Evolutionary conservation across 768 basidiomycete genomes (phyloP), one percentile per base, ranked within the genome.

Genomic region (Mycena albidolilacea): DNA sequence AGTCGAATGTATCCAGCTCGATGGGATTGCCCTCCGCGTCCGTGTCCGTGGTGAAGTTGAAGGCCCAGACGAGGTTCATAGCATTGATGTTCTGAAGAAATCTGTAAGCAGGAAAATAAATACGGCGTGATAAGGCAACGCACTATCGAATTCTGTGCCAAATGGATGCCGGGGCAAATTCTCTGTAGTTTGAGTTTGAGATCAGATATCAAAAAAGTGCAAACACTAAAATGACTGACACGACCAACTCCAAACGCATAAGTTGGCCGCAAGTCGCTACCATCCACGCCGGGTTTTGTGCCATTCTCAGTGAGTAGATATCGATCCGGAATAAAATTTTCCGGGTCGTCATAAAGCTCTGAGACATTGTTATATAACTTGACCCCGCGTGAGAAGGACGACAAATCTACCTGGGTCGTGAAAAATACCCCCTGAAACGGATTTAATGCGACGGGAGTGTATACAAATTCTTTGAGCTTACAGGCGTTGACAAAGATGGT

Each of bases 41-140:
- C 19, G 61, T 61, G 0, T 52, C 70, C 0, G 74, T 9, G 3
- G 43, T 73, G 67, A 80, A 82, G 37, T 79, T 70, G 76, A 82
- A 82, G 7, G 79, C 79, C 81, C 81, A 82, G 7, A 82, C 30
- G 5, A 82, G 77, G 58, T 77, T 79, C 77, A 80, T 80, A 7
- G 67, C 73, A 59, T 78, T 78, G 39, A 82, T 69, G 43, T 70
- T 69, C 70, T 71, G 66, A 7, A 39, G 21, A 67, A 6, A 52
- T 52, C 1, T 30, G 44, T 30, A 30, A 8, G 7, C 43, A 30
- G 44, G 48, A 30, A 30, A 30, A 43, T 43, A 43, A 43, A 43
- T 14, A 43, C 41, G 23, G 5, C 15, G 6, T 5, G 60, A 12
- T 23, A 11, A 21, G 12, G 38, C 57, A 9, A 64, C 64, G 41